phyloP scores from a whole-genome alignment of 1,284 basidiomycete genomes.

The Somion occarium region DNA sequence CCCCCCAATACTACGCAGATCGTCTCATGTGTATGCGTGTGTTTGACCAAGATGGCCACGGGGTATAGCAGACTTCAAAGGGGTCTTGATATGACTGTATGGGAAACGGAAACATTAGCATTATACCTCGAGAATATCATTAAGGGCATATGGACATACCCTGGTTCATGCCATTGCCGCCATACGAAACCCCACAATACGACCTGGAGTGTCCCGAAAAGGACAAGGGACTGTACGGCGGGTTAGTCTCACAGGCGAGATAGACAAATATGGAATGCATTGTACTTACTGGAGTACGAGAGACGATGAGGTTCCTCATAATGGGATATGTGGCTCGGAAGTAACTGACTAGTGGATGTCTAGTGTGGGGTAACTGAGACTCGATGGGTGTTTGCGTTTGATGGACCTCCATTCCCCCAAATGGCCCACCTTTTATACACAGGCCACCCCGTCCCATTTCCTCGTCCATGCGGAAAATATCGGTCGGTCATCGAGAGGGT shows the following conservation, averaged over 20 bases:
- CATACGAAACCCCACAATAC: slow-evolving; percentile 6
- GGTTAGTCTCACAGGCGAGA: not conserved
- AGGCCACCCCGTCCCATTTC: too few species aligned
- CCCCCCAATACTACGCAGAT: not conserved
- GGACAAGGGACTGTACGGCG: slow-evolving; percentile 3
- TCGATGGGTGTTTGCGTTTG: too few species aligned
- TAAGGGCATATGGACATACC: not conserved
- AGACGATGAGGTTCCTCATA: slow-evolving; percentile 10
- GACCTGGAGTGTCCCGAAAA: slow-evolving; percentile 7
- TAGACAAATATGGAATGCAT: not conserved
- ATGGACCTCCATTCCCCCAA: too few species aligned
- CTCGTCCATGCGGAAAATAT: too few species aligned
- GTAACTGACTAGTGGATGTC: too few species aligned
- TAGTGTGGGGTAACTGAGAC: too few species aligned
- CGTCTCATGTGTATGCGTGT: not conserved
- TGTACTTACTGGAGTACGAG: slow-evolving; percentile 9
- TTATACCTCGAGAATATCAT: slow-evolving; percentile 4
- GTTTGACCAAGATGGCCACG: slow-evolving; percentile 20
- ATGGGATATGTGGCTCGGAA: too few species aligned
- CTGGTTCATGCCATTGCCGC: slow-evolving; percentile 8
- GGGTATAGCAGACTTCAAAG: slow-evolving; percentile 22
- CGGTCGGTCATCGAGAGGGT: too few species aligned
- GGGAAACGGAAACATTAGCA: not conserved
- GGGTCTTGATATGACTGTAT: slow-evolving; percentile 17
- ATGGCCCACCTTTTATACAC: too few species aligned